Conservation (phyloP, 2,329 filamentous ascomycete genomes). For the Stemphylium vesicarium region DNA sequence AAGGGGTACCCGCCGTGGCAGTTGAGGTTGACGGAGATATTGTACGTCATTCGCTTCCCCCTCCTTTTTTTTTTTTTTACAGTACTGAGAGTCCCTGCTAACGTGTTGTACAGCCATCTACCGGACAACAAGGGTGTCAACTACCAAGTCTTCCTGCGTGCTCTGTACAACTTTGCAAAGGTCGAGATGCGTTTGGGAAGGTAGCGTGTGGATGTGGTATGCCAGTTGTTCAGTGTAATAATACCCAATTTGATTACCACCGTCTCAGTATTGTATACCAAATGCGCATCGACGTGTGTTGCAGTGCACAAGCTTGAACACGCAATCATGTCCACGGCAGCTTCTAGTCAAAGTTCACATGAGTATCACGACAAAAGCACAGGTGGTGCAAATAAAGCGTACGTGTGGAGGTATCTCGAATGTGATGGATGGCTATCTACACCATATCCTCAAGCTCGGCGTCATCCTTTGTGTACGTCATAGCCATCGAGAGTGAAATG, state of each 20-base stretch:
- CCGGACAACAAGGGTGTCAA: constrained; percentile 82
- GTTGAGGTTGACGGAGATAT: constrained; percentile 92
- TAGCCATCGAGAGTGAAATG: constrained; percentile 42
- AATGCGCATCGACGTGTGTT: background rate
- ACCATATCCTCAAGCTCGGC: constrained; percentile 39
- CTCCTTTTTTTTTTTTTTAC: too few species aligned
- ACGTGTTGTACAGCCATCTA: constrained; percentile 50
- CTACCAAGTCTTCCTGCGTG: constrained; percentile 91
- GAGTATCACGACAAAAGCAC: background rate
- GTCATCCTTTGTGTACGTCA: constrained; percentile 40
- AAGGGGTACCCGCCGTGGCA: constrained; percentile 98
- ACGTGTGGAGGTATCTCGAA: constrained; percentile 38
- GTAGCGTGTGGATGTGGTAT: constrained; percentile 38
- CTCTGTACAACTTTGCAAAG: constrained; percentile 80
- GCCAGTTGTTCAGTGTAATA: constrained; percentile 12
- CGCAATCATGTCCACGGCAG: background rate
- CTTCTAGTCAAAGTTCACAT: background rate
- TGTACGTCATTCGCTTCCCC: constrained; percentile 56
- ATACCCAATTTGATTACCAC: constrained; percentile 23
- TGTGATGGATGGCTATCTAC: constrained; percentile 41
- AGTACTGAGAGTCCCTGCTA: constrained; percentile 3
- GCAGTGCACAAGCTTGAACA: too few species aligned
- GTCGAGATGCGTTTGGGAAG: constrained; percentile 87
- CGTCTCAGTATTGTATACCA: background rate
- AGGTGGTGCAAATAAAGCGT: background rate